A percentile compares a stretch with the other conserved stretches of the same genome.
These are phyloP conservation scores for Aciculoconidium aculeatum DNA, from an alignment of 805 yeast species.

Conservation along the genomic window DNA sequence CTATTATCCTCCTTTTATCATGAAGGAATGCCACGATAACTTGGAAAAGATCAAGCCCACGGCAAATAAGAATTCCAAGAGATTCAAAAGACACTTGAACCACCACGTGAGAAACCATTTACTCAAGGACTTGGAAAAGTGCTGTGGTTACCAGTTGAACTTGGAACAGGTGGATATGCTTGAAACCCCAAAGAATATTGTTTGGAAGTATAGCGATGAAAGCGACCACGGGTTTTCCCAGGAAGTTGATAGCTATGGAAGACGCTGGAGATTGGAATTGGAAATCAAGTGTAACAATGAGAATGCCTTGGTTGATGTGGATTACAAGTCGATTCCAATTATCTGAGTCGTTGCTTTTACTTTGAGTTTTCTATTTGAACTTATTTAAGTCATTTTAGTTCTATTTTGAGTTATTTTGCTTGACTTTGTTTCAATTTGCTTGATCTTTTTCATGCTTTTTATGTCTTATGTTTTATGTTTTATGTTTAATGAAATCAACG, in stretches of 20 bases:
- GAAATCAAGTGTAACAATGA: slow-evolving; percentile 62
- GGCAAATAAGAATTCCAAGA: slow-evolving; percentile 64
- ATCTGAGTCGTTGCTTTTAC: slow-evolving; percentile 3
- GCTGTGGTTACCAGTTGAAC: slow-evolving; percentile 53
- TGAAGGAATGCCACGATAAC: slow-evolving; percentile 61
- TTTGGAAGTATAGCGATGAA: slow-evolving; percentile 60
- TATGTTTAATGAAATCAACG: slow-evolving; percentile 1
- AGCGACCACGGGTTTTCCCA: slow-evolving; percentile 50
- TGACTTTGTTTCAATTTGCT: not conserved
- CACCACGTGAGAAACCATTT: slow-evolving; percentile 72
- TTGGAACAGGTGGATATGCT: slow-evolving; percentile 45
- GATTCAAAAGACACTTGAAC: slow-evolving; percentile 66
- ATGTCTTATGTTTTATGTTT: slow-evolving; percentile 6
- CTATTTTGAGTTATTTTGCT: not conserved
- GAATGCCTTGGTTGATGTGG: slow-evolving; percentile 62
- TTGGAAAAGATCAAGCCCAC: slow-evolving; percentile 68
- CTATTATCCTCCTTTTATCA: slow-evolving; percentile 70
- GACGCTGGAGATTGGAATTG: slow-evolving; percentile 62
- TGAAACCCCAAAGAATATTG: slow-evolving; percentile 45
- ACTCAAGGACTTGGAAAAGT: slow-evolving; percentile 56
- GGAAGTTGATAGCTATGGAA: slow-evolving; percentile 38
- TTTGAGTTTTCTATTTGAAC: slow-evolving; percentile 1
- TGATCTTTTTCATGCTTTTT: slow-evolving; percentile 2
- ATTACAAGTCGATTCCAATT: slow-evolving; percentile 51
- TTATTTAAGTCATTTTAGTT: slow-evolving; percentile 1